Percentiles rank a stretch among this genome's conserved stretches.
phyloP scores from a whole-genome alignment of 805 yeast species.

The Wickerhamiella lipophila region DNA sequence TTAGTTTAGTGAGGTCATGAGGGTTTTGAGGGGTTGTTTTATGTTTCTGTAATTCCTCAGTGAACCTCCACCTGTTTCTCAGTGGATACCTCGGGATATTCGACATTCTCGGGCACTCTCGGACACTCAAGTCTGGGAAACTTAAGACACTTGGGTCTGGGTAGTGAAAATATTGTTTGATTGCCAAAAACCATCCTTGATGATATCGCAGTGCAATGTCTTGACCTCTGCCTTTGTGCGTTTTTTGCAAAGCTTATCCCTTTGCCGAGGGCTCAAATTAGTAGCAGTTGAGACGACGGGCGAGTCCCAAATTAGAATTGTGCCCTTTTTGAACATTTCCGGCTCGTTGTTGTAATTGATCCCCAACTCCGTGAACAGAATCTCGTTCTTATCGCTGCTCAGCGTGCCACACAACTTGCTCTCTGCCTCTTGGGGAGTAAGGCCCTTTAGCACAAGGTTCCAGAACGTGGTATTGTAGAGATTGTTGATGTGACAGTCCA shows the following conservation, averaged over 20 bases:
- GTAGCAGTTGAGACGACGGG: constrained; percentile 18
- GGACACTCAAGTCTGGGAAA: no score
- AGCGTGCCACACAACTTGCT: constrained; percentile 58
- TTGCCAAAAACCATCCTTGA: constrained; percentile 52
- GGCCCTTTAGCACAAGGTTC: constrained; percentile 59
- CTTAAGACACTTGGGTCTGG: no score
- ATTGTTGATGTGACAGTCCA: constrained; percentile 88
- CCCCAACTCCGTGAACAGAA: constrained; percentile 61
- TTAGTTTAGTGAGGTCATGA: no score
- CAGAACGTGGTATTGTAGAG: constrained; percentile 88
- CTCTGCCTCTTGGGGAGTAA: constrained; percentile 74
- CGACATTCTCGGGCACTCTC: no score
- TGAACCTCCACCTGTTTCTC: no score
- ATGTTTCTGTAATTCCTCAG: no score
- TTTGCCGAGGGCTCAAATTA: constrained; percentile 34
- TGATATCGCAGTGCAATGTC: constrained; percentile 46
- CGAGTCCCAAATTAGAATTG: constrained; percentile 43
- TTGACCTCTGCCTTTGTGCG: constrained; percentile 37
- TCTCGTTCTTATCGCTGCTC: constrained; percentile 77
- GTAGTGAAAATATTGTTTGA: not conserved
- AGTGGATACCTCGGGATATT: no score
- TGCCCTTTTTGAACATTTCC: constrained; percentile 79
- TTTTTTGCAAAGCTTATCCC: constrained; percentile 38
- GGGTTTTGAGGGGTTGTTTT: no score
- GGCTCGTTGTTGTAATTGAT: constrained; percentile 87